Conservation (phyloP, 345 rosid genomes). For the Salix purpurea region DNA sequence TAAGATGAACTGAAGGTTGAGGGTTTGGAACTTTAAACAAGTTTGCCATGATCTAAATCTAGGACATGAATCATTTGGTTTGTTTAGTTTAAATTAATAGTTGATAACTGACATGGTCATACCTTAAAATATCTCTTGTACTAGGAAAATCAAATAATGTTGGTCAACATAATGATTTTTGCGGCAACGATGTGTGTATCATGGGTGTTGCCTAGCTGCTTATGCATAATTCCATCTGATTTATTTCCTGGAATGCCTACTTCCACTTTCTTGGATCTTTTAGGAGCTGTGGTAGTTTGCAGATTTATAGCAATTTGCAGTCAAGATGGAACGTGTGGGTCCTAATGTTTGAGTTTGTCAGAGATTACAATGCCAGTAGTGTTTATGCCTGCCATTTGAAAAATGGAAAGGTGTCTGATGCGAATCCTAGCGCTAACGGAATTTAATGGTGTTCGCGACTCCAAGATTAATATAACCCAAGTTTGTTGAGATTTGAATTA, state of each 20-base stretch:
- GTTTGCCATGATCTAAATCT: too few species aligned
- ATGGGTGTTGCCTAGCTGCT: not conserved
- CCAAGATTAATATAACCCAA: too few species aligned
- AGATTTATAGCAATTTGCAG: not conserved
- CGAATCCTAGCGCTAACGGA: too few species aligned
- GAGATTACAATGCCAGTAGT: not conserved
- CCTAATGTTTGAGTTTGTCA: not conserved
- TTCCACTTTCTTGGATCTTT: not conserved
- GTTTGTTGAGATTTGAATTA: too few species aligned
- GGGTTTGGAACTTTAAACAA: not conserved
- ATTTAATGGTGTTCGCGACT: too few species aligned
- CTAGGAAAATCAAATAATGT: not conserved
- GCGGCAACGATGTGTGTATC: not conserved
- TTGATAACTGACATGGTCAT: not conserved
- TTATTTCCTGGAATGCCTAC: not conserved
- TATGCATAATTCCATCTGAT: not conserved
- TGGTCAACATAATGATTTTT: too few species aligned
- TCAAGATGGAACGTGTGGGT: not conserved
- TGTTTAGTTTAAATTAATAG: not conserved
- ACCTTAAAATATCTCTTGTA: not conserved
- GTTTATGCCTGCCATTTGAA: slow-evolving; percentile 13
- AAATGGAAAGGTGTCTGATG: not conserved
- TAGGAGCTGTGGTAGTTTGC: not conserved
- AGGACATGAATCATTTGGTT: not conserved
- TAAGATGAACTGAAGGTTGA: not conserved